Base-by-base conservation (phyloP, 1,284 basidiomycete species). In the Malassezia globosa region DNA sequence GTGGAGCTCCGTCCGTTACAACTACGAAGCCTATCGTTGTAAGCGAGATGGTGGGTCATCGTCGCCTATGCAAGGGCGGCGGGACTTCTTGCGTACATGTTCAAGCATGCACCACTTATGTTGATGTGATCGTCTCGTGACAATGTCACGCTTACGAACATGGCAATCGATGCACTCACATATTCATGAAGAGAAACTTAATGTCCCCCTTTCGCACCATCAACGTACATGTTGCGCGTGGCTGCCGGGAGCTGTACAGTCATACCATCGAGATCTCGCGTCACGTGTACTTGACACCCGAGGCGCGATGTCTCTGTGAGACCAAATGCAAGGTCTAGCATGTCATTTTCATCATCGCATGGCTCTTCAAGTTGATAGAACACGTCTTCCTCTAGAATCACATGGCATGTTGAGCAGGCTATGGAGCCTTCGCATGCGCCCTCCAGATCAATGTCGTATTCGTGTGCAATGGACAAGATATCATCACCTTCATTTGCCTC, bases 391-490 rank as follows among this genome's bases (percentile, higher is more conserved):
- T 82, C 78, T 37, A 96, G 78, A 48, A 96, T 87, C 51, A 96
- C 82, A 72, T 97, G 92, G 72, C 94, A 97, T 31, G 94, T 97
- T 23, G 90, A 96, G 72, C 92, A 97, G 18, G 92, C 94, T 46
- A 95, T 81, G 0, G 87, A 94, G 39, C 87, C 85, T 77, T 96
- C 92, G 72, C 94, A 97, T 1, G 68, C 68, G 26, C 59, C 56
- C 89, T 97, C 92, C n/a, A 97, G 77, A 69, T 97, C 92, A 48
- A 97, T 81, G 64, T 96, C 92, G 71, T 94, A 82, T 73, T 96
- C 90, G 70, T 95, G 90, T 2, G 92, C 90, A 50, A 97, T 78
- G 37, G 81, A 81, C 36, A 97, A 76, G 25, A 97, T 75, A 71
- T 94, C 87, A 69, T 97, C 92, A 13, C 90, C 92, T 68, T 89